Evolutionary conservation across 495 filamentous ascomycete genomes (phyloP).

Genomic region (Hypomontagnella monticulosa): DNA sequence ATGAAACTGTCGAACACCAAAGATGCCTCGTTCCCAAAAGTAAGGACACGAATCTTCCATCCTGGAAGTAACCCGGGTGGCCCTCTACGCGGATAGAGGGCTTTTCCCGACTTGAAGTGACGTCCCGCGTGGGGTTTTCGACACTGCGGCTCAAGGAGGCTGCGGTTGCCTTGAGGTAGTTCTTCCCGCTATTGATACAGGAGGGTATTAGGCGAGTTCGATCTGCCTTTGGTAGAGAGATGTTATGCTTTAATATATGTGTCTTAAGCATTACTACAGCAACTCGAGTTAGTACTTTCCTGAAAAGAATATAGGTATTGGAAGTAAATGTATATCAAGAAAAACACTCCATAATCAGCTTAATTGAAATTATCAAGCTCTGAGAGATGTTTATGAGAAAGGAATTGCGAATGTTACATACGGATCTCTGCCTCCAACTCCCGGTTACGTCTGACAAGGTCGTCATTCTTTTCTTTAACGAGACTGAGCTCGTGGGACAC

Average conservation of each 20-base stretch:
- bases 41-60: no score
- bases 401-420: no score
- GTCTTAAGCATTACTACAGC: background rate
- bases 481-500: background rate
- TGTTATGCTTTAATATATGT: background rate
- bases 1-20: no score
- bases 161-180: background rate
- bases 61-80: background rate
- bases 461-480: slow-evolving; percentile 1
- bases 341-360: no score
- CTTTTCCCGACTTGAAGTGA: background rate
- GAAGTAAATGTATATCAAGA: no score
- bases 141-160: background rate
- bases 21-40: no score
- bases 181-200: background rate
- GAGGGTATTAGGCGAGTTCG: background rate
- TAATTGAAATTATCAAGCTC: no score
- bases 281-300: no score
- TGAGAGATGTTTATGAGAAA: no score
- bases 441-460: background rate
- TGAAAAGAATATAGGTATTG: no score
- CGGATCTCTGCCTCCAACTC: background rate
- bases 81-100: background rate
- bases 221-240: background rate
- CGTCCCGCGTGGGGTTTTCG: background rate